phyloP scores from a whole-genome alignment of 2,329 filamentous ascomycete genomes.

The Elsinoe necatrix region DNA sequence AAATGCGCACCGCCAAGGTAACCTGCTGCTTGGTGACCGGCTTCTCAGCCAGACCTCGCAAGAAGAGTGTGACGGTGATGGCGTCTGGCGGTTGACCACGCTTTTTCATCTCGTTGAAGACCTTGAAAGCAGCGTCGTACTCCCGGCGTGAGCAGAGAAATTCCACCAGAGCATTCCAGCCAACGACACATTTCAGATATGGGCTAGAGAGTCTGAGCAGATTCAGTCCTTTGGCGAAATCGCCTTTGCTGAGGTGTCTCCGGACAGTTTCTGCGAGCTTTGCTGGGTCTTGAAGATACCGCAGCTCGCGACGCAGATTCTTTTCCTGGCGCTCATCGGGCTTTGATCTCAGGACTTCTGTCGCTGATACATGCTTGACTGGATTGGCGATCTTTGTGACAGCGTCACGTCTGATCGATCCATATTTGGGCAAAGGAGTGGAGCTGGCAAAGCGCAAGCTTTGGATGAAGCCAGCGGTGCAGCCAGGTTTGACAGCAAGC shows the following conservation, averaged over 20 bases:
- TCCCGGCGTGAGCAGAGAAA: conserved; percentile 56
- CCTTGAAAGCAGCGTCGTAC: conserved; percentile 59
- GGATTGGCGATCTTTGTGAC: background rate
- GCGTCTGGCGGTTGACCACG: conserved; percentile 69
- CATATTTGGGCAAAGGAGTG: background rate
- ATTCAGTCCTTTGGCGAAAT: conserved; percentile 58
- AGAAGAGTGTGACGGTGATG: conserved; percentile 75
- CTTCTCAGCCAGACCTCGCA: conserved; percentile 62
- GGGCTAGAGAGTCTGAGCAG: conserved; percentile 63
- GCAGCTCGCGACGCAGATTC: conserved; percentile 40
- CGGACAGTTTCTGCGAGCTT: conserved; percentile 62
- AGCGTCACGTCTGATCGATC: background rate
- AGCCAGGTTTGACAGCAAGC: background rate
- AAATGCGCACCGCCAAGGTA: conserved; percentile 62
- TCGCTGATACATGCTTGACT: background rate
- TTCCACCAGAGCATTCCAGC: conserved; percentile 81
- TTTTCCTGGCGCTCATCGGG: background rate
- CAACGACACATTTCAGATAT: conserved; percentile 56
- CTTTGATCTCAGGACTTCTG: background rate
- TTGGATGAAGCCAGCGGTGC: background rate
- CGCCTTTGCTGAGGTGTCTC: conserved; percentile 49
- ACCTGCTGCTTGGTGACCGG: conserved; percentile 53
- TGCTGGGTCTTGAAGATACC: conserved; percentile 60
- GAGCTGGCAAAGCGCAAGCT: background rate
- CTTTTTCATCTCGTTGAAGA: conserved; percentile 99